These are phyloP conservation scores for Cladosporium cucumerinum DNA, from an alignment of 2,329 filamentous ascomycete genomes.

Conservation along the genomic window DNA sequence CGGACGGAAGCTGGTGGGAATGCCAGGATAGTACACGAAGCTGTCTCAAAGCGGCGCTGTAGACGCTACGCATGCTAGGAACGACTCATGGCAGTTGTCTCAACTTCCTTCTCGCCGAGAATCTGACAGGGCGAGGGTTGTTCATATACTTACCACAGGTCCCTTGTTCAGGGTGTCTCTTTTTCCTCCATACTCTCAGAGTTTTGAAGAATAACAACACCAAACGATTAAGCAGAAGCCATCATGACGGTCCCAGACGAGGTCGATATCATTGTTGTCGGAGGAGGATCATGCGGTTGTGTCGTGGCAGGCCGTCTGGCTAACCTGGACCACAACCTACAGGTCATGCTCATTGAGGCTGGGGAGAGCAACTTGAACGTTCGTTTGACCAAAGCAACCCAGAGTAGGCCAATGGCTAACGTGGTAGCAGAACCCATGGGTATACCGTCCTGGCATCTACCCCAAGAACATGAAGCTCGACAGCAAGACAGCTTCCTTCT, in stretches of 20 bases:
- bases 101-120: slow-evolving; percentile 24
- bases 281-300: slow-evolving; percentile 52
- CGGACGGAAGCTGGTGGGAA: neutral
- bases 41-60: neutral
- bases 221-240: slow-evolving; percentile 16
- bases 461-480: slow-evolving; percentile 45
- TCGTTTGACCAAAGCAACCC: slow-evolving; percentile 44
- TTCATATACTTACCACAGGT: slow-evolving; percentile 25
- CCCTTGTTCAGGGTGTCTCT: neutral
- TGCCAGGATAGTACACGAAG: neutral
- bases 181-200: neutral
- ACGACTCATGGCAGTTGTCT: slow-evolving; percentile 12
- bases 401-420: neutral
- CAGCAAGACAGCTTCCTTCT: slow-evolving; percentile 50
- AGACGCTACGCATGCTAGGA: neutral
- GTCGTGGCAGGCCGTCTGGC: slow-evolving; percentile 50
- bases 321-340: slow-evolving; percentile 48
- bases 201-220: neutral
- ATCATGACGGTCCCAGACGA: slow-evolving; percentile 67
- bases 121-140: slow-evolving; percentile 25
- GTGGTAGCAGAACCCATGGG: slow-evolving; percentile 64
- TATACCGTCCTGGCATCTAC: slow-evolving; percentile 57
- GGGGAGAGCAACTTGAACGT: slow-evolving; percentile 59
- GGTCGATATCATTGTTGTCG: slow-evolving; percentile 77
- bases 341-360: slow-evolving; percentile 52